Conservation (phyloP, 1,284 basidiomycete species). For the Microbotryum violaceum region DNA sequence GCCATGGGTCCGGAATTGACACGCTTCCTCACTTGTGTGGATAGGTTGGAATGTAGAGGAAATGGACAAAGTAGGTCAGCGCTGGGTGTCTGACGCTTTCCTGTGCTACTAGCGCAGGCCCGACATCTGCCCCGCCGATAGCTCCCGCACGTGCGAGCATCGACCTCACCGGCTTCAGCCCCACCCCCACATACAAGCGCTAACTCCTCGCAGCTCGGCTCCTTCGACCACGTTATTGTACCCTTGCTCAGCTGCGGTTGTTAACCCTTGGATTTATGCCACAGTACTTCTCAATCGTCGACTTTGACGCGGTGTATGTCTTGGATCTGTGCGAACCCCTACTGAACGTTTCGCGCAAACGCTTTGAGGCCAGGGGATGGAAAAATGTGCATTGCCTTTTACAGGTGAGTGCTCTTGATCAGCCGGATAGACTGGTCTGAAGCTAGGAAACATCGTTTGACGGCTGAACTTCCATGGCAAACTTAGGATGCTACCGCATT, state of each 20-base stretch:
- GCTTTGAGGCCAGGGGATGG: conserved; percentile 64
- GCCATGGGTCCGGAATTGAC: background rate
- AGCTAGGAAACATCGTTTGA: no score
- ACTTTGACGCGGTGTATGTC: conserved; percentile 64
- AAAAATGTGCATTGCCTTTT: conserved; percentile 65
- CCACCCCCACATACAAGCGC: no score
- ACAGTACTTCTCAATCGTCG: conserved; percentile 53
- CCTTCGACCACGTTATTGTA: no score
- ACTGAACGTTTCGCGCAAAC: conserved; percentile 60
- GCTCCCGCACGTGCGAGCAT: background rate
- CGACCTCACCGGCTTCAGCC: background rate
- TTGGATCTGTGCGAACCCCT: conserved; percentile 35
- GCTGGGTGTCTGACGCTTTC: no score
- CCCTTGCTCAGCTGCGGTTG: no score
- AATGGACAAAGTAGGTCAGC: conserved; percentile 52
- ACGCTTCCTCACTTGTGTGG: background rate
- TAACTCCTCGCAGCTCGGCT: no score
- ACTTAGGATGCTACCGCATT: conserved; percentile 58
- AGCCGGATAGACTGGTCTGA: no score
- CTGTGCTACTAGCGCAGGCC: no score
- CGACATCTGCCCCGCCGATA: no score
- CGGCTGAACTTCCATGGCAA: no score
- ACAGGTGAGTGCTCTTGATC: conserved; percentile 41
- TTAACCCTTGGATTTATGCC: background rate
- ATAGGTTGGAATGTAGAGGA: conserved; percentile 70